A percentile compares a stretch with the other conserved stretches of the same genome.
Evolutionary conservation across 2,329 filamentous ascomycete genomes (phyloP).

Genomic region (Sporothrix curviconia): DNA sequence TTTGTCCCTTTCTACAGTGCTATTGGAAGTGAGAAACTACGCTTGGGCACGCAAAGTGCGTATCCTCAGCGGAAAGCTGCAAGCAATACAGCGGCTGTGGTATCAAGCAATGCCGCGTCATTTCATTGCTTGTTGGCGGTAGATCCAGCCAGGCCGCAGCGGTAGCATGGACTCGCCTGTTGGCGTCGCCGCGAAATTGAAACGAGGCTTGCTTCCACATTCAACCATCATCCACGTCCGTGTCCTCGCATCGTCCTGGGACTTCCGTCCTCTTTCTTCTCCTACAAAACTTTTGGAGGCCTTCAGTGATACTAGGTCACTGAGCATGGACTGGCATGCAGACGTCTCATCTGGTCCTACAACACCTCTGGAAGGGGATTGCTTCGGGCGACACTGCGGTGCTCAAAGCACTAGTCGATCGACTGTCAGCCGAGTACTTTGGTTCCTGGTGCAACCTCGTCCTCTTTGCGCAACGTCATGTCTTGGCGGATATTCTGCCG

Average conservation of each 20-base stretch:
- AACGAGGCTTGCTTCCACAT: too few species aligned
- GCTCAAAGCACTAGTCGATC: not conserved
- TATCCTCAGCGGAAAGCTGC: constrained; percentile 5
- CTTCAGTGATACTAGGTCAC: too few species aligned
- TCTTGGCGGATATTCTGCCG: constrained; percentile 8
- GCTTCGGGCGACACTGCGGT: not conserved
- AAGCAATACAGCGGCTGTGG: too few species aligned
- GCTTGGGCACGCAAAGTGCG: not conserved
- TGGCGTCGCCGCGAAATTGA: too few species aligned
- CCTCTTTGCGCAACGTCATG: constrained; percentile 5
- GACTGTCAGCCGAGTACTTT: not conserved
- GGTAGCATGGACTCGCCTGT: too few species aligned
- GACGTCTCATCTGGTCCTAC: not conserved
- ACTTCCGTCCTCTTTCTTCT: too few species aligned
- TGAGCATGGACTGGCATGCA: constrained; percentile 12
- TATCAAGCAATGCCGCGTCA: too few species aligned
- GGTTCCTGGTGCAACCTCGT: constrained; percentile 7
- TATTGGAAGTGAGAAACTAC: constrained; percentile 5
- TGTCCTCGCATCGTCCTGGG: not conserved
- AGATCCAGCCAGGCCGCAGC: too few species aligned
- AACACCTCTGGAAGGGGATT: not conserved
- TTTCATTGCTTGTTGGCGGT: constrained; percentile 10
- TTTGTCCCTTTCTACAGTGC: constrained; percentile 14
- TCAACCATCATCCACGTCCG: not conserved
- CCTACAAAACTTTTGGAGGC: too few species aligned